Conservation (phyloP, 305 asterid species). For the Rubia occidens region DNA sequence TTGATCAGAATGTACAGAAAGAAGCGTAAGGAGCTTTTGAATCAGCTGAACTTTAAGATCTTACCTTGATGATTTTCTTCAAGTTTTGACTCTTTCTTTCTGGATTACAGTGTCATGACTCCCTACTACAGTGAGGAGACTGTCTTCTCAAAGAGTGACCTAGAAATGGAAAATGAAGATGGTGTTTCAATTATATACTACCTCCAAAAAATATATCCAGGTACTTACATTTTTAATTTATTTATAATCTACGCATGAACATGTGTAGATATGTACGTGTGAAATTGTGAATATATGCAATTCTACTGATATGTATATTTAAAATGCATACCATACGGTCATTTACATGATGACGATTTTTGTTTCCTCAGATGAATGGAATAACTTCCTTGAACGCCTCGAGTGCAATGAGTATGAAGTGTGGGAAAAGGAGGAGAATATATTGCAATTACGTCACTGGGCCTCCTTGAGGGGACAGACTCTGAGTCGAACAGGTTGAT, state of each 20-base stretch:
- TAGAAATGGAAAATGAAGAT: slow-evolving; percentile 96
- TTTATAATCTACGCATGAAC: too few relatives aligned
- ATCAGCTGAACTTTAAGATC: background rate
- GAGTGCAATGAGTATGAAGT: slow-evolving; percentile 62
- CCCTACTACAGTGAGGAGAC: slow-evolving; percentile 99
- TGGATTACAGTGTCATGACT: slow-evolving; percentile 78
- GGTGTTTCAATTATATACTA: slow-evolving; percentile 86
- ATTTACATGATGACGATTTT: slow-evolving; percentile 12
- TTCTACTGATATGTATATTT: background rate
- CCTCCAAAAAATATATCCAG: slow-evolving; percentile 92
- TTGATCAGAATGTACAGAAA: background rate
- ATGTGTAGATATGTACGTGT: background rate
- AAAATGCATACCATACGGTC: slow-evolving; percentile 4
- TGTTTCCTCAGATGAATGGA: slow-evolving; percentile 85
- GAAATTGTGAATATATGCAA: background rate
- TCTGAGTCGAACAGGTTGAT: slow-evolving; percentile 82
- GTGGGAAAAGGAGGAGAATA: slow-evolving; percentile 82
- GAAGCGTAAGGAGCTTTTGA: slow-evolving; percentile 6
- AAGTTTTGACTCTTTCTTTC: slow-evolving; percentile 23
- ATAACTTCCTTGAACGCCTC: slow-evolving; percentile 83
- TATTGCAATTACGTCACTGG: slow-evolving; percentile 96
- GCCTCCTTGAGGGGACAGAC: slow-evolving; percentile 99
- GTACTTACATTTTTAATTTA: slow-evolving; percentile 33
- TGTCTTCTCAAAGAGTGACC: slow-evolving; percentile 86
- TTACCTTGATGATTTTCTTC: background rate